phyloP scores from a whole-genome alignment of 1,284 basidiomycete species.

The Irpex sp. region DNA sequence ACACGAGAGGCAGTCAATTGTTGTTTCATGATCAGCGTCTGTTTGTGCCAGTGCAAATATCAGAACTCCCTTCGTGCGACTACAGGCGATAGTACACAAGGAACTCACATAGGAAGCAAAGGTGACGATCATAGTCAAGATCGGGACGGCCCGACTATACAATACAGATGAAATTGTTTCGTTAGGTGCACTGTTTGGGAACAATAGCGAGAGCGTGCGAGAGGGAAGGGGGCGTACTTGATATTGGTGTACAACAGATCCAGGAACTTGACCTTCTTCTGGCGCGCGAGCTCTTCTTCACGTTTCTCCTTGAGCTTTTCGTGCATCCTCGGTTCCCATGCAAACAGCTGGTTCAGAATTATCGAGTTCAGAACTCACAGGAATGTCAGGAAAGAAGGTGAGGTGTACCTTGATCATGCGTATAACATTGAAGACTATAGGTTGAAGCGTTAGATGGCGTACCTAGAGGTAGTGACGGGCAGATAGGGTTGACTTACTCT shows the following conservation, averaged over 20 bases:
- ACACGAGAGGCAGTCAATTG: conserved; percentile 34
- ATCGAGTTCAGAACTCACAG: conserved; percentile 16
- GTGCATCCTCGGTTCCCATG: conserved; percentile 48
- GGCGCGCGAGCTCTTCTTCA: conserved; percentile 50
- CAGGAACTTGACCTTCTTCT: conserved; percentile 39
- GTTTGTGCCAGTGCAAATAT: no score
- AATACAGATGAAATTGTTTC: no score
- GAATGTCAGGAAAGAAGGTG: not conserved
- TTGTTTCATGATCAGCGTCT: conserved; percentile 34
- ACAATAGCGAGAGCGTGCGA: not conserved
- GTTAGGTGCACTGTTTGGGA: not conserved
- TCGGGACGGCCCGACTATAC: conserved; percentile 55
- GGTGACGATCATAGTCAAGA: conserved; percentile 64
- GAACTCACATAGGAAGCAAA: conserved; percentile 51
- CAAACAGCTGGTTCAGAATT: conserved; percentile 38
- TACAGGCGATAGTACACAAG: not conserved
- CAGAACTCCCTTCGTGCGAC: no score
- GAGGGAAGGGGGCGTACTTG: conserved; percentile 26
- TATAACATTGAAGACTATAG: conserved; percentile 34
- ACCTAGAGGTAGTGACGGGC: not conserved
- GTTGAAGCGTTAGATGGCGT: not conserved
- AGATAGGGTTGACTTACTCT: conserved; percentile 30
- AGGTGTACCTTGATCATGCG: conserved; percentile 41
- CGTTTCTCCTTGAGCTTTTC: conserved; percentile 42
- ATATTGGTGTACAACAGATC: conserved; percentile 33